phyloP scores from a whole-genome alignment of 257 asterid species.

The Salvia hispanica region DNA sequence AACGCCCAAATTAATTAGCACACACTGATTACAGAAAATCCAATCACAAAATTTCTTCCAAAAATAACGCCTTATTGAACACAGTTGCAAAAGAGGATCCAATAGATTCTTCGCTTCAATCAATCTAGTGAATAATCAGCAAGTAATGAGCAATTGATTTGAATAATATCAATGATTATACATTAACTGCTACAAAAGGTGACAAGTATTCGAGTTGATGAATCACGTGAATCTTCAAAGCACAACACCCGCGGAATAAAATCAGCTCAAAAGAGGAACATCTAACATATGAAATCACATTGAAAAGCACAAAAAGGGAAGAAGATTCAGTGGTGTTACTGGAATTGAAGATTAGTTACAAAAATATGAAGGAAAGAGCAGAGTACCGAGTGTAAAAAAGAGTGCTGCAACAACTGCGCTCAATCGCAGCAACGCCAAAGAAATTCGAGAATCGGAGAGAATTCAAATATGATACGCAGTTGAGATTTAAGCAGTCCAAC shows the following conservation, averaged over 20 bases:
- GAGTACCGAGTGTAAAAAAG: slow-evolving; percentile 8
- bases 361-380: neutral
- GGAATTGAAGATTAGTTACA: neutral
- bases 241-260: slow-evolving; percentile 11
- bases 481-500: slow-evolving; percentile 1
- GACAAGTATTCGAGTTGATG: slow-evolving; percentile 13
- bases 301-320: neutral
- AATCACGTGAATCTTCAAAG: slow-evolving; percentile 8
- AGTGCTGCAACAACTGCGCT: slow-evolving; percentile 9
- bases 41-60: neutral
- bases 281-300: neutral
- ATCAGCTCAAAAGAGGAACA: neutral
- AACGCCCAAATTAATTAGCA: neutral
- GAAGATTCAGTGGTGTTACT: neutral
- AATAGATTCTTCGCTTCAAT: neutral
- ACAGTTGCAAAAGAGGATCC: neutral
- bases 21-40: slow-evolving; percentile 13
- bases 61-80: neutral
- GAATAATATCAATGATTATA: too few species aligned
- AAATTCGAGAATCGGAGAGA: neutral
- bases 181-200: slow-evolving; percentile 18
- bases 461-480: slow-evolving; percentile 3
- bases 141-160: neutral
- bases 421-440: neutral
- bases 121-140: neutral